Base-by-base conservation (phyloP, 345 rosid genomes). In the Eutrema yunnanense region DNA sequence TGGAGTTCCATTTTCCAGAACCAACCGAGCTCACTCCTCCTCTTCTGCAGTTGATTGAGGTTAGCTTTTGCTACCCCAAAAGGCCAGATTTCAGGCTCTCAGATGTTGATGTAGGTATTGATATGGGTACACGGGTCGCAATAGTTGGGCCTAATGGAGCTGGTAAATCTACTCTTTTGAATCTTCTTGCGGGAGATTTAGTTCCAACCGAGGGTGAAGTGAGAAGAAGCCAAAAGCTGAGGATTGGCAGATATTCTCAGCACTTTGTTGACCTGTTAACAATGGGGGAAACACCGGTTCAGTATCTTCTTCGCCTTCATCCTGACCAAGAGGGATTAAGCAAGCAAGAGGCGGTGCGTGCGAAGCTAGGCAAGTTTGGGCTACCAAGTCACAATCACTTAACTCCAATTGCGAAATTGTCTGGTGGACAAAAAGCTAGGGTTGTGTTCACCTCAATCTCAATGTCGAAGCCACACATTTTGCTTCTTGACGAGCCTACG, bases 131-230 rank as follows among this genome's bases (percentile, higher is more conserved):
- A 44, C 82, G 96, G 7, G 97, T 90, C 8, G 99, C 98, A 29
- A 92, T 92, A 33, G 92, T 89, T 56, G 99, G 99, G 66, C 96
- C 99, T 33, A 92, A 88, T 43, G 98, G 99, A 58, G 99, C 99
- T 54, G 99, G 96, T 52, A 95, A 95, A 72, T 92, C 96, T 54
- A 92, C 99, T 52, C 79, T 95, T 27, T 77, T 92, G 71, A 95
- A 92, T 79, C 96, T 95, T 73, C 92, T 95, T 44, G 96, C 98
- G 22, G 96, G 96, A 36, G 99, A 90, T 80, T 77, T 95, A 76
- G 81, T 71, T 79, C 92, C 99, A 11, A 80, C 78, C 0, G 96
- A 88, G 64, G 99, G 99, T 70, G 96, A 90, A 81, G 83, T 83
- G 56, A 76, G 92, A 67, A 84, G 93, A 81, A 92, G 97, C 67